Conservation (phyloP, 305 asterid species). For the Withania somnifera region DNA sequence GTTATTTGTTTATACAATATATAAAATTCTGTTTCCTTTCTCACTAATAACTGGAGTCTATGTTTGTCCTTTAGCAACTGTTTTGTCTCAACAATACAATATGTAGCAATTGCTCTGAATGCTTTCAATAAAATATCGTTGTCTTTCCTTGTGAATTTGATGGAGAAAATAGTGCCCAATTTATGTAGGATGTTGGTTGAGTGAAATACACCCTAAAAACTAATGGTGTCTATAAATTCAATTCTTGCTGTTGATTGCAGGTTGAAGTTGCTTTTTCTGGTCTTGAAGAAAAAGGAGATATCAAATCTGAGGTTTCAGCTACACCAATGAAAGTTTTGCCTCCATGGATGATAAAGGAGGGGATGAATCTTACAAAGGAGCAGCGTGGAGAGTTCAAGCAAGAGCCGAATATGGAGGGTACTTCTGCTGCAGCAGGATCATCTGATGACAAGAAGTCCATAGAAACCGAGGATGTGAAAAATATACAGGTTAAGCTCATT, state of each 20-base stretch:
- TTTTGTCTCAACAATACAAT: background rate
- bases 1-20: background rate
- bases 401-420: conserved; percentile 31
- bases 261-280: conserved; percentile 85
- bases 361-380: conserved; percentile 88
- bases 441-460: conserved; percentile 51
- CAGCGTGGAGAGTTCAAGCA: conserved; percentile 72
- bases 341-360: conserved; percentile 92
- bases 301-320: conserved; percentile 34
- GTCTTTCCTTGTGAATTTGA: background rate
- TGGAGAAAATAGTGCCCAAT: background rate
- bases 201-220: background rate
- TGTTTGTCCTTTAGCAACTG: background rate
- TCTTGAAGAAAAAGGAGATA: conserved; percentile 59
- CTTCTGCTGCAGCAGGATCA: conserved; percentile 20
- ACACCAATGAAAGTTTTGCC: conserved; percentile 74
- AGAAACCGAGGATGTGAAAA: conserved; percentile 40
- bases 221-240: background rate
- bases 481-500: conserved; percentile 32
- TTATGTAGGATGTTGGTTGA: background rate
- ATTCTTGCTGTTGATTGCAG: conserved; percentile 26
- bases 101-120: background rate
- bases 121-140: background rate
- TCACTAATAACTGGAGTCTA: background rate
- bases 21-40: background rate